Conservation (phyloP, 257 asterid species). For the Scutellaria baicalensis region DNA sequence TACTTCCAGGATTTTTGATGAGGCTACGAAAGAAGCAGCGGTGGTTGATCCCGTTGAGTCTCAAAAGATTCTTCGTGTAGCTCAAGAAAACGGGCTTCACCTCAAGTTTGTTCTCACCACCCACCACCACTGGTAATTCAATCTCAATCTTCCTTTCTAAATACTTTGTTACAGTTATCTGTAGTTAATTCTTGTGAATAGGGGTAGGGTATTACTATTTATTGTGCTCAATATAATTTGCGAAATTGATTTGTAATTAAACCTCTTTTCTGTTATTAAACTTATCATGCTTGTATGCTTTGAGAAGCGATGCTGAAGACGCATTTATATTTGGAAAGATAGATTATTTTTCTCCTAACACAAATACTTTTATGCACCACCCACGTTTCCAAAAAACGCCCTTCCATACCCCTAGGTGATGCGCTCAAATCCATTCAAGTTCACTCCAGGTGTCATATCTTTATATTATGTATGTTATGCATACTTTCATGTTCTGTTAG, state of each 20-base stretch:
- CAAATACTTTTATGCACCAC: too few species aligned
- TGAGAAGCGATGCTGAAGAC: too few species aligned
- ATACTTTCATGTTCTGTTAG: too few species aligned
- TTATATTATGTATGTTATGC: too few species aligned
- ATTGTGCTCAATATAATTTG: background rate
- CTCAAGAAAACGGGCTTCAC: slow-evolving; percentile 63
- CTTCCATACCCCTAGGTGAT: too few species aligned
- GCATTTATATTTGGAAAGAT: background rate
- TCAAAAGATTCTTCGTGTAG: slow-evolving; percentile 62
- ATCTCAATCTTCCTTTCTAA: background rate
- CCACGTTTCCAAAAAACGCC: too few species aligned
- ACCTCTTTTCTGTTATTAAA: background rate
- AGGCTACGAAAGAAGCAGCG: slow-evolving; percentile 76
- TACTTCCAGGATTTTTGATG: slow-evolving; percentile 49
- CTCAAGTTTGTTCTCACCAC: slow-evolving; percentile 88
- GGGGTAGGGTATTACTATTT: background rate
- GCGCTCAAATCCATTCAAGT: too few species aligned
- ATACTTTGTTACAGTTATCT: background rate
- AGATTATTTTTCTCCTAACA: too few species aligned
- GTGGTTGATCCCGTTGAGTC: slow-evolving; percentile 96
- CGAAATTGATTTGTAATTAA: background rate
- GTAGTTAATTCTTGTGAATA: background rate
- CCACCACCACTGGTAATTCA: slow-evolving; percentile 80
- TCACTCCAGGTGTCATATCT: too few species aligned
- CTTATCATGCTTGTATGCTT: background rate